Conservation (phyloP, 495 filamentous ascomycete species). For the Cercophora scortea region DNA sequence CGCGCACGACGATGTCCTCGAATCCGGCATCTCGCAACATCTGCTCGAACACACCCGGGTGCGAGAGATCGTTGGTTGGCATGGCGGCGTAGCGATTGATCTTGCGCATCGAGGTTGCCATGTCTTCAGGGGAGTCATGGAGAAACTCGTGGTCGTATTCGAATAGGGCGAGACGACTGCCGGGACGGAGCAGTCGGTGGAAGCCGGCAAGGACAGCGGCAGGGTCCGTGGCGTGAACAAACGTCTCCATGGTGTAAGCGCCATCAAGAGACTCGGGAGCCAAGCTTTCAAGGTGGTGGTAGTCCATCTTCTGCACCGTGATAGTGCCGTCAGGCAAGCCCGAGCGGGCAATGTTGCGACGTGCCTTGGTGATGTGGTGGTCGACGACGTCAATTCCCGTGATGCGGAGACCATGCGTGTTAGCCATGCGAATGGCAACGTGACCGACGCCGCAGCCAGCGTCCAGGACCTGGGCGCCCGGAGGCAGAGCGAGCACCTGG, state of each 20-base stretch:
- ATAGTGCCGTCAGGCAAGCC: slow-evolving; percentile 30
- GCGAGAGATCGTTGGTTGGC: slow-evolving; percentile 35
- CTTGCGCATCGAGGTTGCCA: slow-evolving; percentile 14
- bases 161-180: slow-evolving; percentile 38
- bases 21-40: slow-evolving; percentile 46
- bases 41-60: slow-evolving; percentile 18
- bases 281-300: slow-evolving; percentile 43
- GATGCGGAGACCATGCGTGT: slow-evolving; percentile 29
- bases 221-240: slow-evolving; percentile 49
- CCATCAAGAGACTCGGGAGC: slow-evolving; percentile 38
- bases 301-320: slow-evolving; percentile 38
- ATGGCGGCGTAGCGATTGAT: slow-evolving; percentile 41
- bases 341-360: slow-evolving; percentile 29
- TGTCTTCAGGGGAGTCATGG: slow-evolving; percentile 9
- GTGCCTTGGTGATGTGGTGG: slow-evolving; percentile 39
- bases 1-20: slow-evolving; percentile 35
- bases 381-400: slow-evolving; percentile 45
- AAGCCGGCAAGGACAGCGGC: slow-evolving; percentile 39
- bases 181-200: slow-evolving; percentile 41
- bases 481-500: slow-evolving; percentile 25
- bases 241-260: slow-evolving; percentile 52
- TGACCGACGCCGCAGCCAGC: slow-evolving; percentile 45
- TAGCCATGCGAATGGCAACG: slow-evolving; percentile 41
- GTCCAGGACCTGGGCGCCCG: slow-evolving; percentile 39
- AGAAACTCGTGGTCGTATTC: slow-evolving; percentile 44